Conservation (phyloP, 1,284 basidiomycete species). For the Pisolithus thermaeus region DNA sequence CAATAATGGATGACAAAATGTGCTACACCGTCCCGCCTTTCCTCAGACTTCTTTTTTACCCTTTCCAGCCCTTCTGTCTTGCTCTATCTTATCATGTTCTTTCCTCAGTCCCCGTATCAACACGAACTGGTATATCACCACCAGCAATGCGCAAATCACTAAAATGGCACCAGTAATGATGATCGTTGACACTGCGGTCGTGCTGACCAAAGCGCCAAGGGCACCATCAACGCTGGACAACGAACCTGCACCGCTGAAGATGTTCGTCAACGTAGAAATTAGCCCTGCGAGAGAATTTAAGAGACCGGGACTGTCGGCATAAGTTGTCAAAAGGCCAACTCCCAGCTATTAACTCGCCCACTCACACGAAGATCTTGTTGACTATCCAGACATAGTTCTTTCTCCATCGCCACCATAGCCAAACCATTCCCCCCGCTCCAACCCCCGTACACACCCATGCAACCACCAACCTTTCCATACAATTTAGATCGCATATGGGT, state of each 20-base stretch:
- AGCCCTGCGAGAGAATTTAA: slow-evolving; percentile 50
- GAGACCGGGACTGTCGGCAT: slow-evolving; percentile 39
- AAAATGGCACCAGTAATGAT: too few species aligned
- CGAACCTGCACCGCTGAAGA: slow-evolving; percentile 32
- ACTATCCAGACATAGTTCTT: slow-evolving; percentile 58
- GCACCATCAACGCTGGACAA: too few species aligned
- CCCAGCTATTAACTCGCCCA: slow-evolving; percentile 4
- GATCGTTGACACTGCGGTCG: too few species aligned
- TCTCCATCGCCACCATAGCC: slow-evolving; percentile 54
- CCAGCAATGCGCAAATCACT: too few species aligned
- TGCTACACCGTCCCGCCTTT: too few species aligned
- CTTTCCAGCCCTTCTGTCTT: too few species aligned
- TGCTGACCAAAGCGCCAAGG: too few species aligned
- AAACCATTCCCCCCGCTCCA: slow-evolving; percentile 46
- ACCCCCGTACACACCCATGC: slow-evolving; percentile 49
- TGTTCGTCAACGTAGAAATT: slow-evolving; percentile 44
- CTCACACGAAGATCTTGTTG: slow-evolving; percentile 51
- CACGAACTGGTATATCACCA: too few species aligned
- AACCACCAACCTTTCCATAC: slow-evolving; percentile 38
- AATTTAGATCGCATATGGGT: background rate
- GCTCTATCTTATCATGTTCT: too few species aligned
- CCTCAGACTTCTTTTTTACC: too few species aligned
- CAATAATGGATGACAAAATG: too few species aligned
- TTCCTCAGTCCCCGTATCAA: too few species aligned
- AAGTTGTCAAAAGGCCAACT: slow-evolving; percentile 5